phyloP scores from a whole-genome alignment of 2,329 filamentous ascomycete genomes.

The Apiospora kogelbergensis region DNA sequence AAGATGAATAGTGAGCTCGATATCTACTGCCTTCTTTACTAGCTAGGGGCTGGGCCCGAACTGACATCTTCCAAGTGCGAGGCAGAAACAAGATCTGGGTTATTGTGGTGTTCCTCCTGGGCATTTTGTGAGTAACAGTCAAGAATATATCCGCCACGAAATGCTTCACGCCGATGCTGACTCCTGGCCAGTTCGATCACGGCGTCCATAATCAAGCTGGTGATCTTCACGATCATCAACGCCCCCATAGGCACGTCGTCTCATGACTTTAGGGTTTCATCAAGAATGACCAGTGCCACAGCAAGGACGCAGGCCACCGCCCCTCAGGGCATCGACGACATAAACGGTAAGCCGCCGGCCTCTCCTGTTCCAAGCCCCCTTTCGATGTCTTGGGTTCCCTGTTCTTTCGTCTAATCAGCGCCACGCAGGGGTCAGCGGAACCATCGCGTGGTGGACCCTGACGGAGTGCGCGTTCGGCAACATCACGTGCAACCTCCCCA shows the following conservation, averaged over 20 bases:
- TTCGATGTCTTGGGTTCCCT: no score
- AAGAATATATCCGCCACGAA: neutral
- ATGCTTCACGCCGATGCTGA: neutral
- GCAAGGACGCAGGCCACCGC: neutral
- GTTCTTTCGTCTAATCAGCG: no score
- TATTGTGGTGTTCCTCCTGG: neutral
- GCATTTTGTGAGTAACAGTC: neutral
- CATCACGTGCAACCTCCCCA: constrained; percentile 1
- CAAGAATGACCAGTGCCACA: neutral
- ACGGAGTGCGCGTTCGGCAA: neutral
- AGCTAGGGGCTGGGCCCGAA: no score
- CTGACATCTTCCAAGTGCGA: neutral
- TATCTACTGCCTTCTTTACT: neutral
- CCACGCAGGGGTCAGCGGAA: neutral
- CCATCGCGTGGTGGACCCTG: neutral
- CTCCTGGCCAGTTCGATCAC: neutral
- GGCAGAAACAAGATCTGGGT: neutral
- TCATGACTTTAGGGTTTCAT: neutral
- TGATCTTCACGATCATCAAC: neutral
- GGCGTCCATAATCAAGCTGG: neutral
- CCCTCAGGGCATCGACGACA: neutral
- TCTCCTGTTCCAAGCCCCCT: neutral
- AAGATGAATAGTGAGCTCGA: neutral
- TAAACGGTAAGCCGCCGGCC: neutral
- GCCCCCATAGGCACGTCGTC: neutral